Evolutionary conservation across 2,329 filamentous ascomycete genomes (phyloP), one percentile per base, ranked within the genome.

Genomic region (Fusarium paranaense): DNA sequence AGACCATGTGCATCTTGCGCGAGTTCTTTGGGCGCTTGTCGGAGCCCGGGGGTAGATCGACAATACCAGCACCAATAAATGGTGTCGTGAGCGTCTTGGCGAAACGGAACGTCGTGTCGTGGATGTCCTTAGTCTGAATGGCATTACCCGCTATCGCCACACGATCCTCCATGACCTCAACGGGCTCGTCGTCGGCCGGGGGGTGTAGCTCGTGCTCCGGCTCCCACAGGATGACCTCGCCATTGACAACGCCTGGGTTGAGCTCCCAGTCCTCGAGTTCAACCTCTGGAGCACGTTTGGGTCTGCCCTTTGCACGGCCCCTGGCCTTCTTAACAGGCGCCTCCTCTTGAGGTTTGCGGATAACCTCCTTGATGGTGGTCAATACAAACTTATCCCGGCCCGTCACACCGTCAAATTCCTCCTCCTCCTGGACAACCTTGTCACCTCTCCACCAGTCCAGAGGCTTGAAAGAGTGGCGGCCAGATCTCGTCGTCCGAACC

Each of bases 1-100:
- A 98, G 1, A 94, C 92, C 93, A 99, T 97, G 80, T 98, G 95
- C 94, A 98, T 98, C 85, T 94, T 95, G 72, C 96, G 90, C 38
- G 94, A 93, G 83, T 98, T 98, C 87, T 98, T 98, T 58, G 92
- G 90, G 76, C 92, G 91, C 86, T 99, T 99, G 80, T 93, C 90
- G 35, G 94, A 91, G 3, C 93, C 92, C 0, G 94, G 92, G 7
- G 95, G 94, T 60, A 99, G 86, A 78, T 98, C 96, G 40, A 99
- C 94, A 62, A 98, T 89, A 18, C 97, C 97, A 11, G 93, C 93
- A 37, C 95, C 95, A 82, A 98, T 94, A 82, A 98, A 98, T 0
- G 93, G 91, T 70, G 94, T 87, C 32, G 91, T 94, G 66, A 97
- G 89, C 70, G 96, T 93, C 85, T 98, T 98, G 37, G 94, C 94